Evolutionary conservation across 352 stramenopile species (phyloP).

Genomic region (Phytophthora pseudosyringae): DNA sequence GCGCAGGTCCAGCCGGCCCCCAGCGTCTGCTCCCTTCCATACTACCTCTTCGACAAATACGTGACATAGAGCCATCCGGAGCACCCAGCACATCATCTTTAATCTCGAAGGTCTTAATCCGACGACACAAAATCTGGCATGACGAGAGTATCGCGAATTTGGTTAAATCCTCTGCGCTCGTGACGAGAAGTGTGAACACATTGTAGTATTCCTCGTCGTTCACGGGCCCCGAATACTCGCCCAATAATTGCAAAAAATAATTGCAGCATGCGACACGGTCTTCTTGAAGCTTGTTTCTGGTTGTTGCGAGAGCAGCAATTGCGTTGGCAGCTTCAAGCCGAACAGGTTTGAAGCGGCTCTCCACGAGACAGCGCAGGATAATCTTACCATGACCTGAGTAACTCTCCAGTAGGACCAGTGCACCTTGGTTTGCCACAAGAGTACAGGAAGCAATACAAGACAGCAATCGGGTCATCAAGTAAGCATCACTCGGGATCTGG

Average conservation of each 20-base stretch:
- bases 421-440: constrained; percentile 37
- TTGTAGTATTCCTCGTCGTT: constrained; percentile 68
- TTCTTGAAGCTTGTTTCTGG: constrained; percentile 49
- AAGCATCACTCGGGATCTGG: constrained; percentile 53
- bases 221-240: constrained; percentile 51
- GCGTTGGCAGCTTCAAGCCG: constrained; percentile 51
- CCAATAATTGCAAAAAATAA: constrained; percentile 58
- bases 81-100: constrained; percentile 24
- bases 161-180: constrained; percentile 46
- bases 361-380: constrained; percentile 53
- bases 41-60: constrained; percentile 17
- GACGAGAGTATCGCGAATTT: constrained; percentile 55
- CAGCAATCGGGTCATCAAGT: constrained; percentile 62
- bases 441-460: constrained; percentile 55
- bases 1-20: constrained; percentile 1
- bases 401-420: constrained; percentile 45
- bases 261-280: constrained; percentile 54
- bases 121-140: constrained; percentile 54
- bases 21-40: constrained; percentile 17
- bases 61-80: not conserved
- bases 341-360: constrained; percentile 54
- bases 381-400: constrained; percentile 49
- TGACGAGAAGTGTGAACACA: constrained; percentile 66
- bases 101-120: constrained; percentile 54
- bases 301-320: constrained; percentile 52